Percentiles rank a stretch among this genome's conserved stretches.
phyloP scores from a whole-genome alignment of 768 basidiomycete species.

The Rhodotorula diobovata region DNA sequence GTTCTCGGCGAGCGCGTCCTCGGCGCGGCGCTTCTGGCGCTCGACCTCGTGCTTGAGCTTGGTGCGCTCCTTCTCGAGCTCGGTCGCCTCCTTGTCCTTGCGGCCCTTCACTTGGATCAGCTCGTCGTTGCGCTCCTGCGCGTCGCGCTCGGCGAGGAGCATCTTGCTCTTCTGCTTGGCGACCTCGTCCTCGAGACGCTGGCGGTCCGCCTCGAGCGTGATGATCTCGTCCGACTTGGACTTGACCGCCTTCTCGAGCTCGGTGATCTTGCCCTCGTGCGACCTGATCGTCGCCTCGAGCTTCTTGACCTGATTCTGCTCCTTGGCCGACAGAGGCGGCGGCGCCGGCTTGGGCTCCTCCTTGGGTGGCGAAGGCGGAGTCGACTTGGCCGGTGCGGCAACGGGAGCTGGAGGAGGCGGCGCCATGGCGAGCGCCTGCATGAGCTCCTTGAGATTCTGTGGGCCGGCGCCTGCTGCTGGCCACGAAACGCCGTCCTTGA shows the following conservation, averaged over 20 bases:
- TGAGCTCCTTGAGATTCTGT: neutral
- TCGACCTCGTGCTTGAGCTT: constrained; percentile 1
- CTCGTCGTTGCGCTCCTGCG: neutral
- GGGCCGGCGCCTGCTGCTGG: neutral
- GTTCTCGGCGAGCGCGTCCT: neutral
- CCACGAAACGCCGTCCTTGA: neutral
- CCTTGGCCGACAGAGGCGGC: neutral
- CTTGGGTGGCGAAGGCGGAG: neutral
- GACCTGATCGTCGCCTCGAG: neutral
- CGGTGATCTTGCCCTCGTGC: neutral
- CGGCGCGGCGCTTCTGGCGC: constrained; percentile 2
- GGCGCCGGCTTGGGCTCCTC: neutral
- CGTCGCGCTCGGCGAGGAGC: neutral
- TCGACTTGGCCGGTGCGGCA: neutral
- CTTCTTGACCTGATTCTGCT: neutral
- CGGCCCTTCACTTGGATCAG: neutral
- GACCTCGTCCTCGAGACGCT: neutral
- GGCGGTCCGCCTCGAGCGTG: neutral
- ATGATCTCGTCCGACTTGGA: neutral
- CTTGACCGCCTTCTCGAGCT: neutral
- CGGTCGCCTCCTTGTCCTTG: neutral
- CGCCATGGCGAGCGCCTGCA: neutral
- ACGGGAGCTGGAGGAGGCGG: neutral
- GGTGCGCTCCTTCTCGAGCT: constrained; percentile 1
- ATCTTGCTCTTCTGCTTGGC: neutral